Base-by-base conservation (phyloP, 768 basidiomycete genomes). In the Cantharellus anzutake region DNA sequence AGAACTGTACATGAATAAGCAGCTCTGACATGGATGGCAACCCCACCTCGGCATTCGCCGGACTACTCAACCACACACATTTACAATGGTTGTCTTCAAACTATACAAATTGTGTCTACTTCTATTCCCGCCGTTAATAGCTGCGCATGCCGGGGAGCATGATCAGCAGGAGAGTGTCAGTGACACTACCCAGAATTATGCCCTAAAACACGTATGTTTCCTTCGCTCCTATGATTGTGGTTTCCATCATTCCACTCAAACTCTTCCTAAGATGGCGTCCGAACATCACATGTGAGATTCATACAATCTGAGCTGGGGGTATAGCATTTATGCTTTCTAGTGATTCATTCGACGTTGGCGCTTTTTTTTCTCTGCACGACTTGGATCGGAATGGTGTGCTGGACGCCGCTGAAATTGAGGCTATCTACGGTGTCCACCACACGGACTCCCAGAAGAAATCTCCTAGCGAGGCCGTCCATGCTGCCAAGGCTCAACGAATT, bases 351-450 rank as follows among this genome's bases (percentile, higher is more conserved):
- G 91, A 85, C 66, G 72, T 80, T 50, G 75, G 81, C 65, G 87
- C 89, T 69, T 99, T 99, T 80, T 94, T 96, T 78, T 82, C 86
- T 62, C 74, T 99, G 7, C 94, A 99, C 71, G 94, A 99, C 72
- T 75, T 99, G 60, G 82, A 98, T 71, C 87, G 85, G 42, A 81
- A 98, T 67, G 88, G 88, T 0, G 66, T 78, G 58, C 90, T 90
- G 83, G 83, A 88, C 68, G 74, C 75, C 61, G 82, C 82, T 59
- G 94, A 99, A 70, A 85, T 99, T 62, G 86, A 96, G 70, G 91
- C 92, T 20, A 81, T 99, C 42, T 99, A 99, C 64, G 94, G 94
- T 58, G 84, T 97, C 4, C 91, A 96, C 69, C 93, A 97, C 67
- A 76, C 90, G 60, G 88, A 84, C 68, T 86, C 83, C 51, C 83